phyloP scores from a whole-genome alignment of 1,284 basidiomycete genomes.

The Cryptococcus floricola region DNA sequence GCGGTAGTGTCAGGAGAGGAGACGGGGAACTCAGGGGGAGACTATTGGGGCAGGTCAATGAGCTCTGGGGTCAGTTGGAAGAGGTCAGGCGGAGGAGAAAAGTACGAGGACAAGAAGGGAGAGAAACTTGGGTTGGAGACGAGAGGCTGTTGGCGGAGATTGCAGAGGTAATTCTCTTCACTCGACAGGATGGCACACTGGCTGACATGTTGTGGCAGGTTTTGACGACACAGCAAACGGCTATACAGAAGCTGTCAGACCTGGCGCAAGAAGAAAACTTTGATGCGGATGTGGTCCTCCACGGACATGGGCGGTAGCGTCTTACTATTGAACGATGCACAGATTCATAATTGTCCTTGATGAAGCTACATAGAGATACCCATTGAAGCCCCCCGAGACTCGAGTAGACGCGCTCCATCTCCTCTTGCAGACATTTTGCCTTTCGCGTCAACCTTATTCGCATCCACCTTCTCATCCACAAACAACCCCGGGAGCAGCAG shows the following conservation, averaged over 20 bases:
- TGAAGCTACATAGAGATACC: too few relatives aligned
- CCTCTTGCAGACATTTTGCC: too few relatives aligned
- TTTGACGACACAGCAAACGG: slow-evolving; percentile 71
- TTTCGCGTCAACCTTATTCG: too few relatives aligned
- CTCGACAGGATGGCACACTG: not conserved
- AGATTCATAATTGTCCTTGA: not conserved
- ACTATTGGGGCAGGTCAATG: slow-evolving; percentile 63
- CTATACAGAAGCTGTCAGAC: slow-evolving; percentile 71
- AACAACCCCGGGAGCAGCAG: too few relatives aligned
- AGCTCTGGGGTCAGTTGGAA: slow-evolving; percentile 81
- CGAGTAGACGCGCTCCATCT: not conserved
- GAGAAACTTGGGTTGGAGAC: slow-evolving; percentile 69
- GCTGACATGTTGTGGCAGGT: slow-evolving; percentile 54
- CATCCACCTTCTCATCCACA: too few relatives aligned
- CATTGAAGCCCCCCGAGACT: too few relatives aligned
- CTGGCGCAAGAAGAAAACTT: slow-evolving; percentile 64
- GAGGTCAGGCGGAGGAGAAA: slow-evolving; percentile 56
- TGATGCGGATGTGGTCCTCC: slow-evolving; percentile 64
- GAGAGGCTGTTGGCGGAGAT: slow-evolving; percentile 74
- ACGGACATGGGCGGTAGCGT: not conserved
- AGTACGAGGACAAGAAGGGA: slow-evolving; percentile 41
- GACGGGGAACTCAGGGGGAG: slow-evolving; percentile 29
- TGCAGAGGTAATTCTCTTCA: slow-evolving; percentile 59
- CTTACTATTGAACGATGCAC: not conserved
- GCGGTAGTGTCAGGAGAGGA: slow-evolving; percentile 34